Percentiles rank a stretch among this genome's conserved stretches.
Evolutionary conservation across 1,139 yeast species (phyloP).

Genomic region (Sugiyamaella grinbergsii): DNA sequence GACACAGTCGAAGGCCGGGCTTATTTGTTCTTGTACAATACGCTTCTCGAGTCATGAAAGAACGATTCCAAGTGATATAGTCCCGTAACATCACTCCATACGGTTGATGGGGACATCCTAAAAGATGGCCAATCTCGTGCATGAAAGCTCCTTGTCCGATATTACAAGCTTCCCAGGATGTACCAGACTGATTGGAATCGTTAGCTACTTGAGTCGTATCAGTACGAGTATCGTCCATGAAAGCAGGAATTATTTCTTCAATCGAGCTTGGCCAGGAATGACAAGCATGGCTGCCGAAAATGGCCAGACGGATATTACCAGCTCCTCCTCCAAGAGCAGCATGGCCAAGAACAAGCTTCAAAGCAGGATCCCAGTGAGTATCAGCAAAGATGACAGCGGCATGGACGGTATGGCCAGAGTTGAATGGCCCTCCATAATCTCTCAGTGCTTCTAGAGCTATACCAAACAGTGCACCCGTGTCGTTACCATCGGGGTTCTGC

Average conservation of each 20-base stretch:
- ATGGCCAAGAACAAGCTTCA: constrained; percentile 71
- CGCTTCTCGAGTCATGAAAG: constrained; percentile 73
- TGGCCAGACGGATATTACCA: constrained; percentile 70
- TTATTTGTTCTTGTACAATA: constrained; percentile 57
- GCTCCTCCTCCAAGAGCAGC: constrained; percentile 95
- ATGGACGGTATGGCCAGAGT: constrained; percentile 57
- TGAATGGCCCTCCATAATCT: constrained; percentile 57
- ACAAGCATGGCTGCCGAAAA: constrained; percentile 90
- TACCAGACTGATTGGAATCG: constrained; percentile 80
- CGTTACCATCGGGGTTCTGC: constrained; percentile 71
- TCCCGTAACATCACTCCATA: constrained; percentile 90
- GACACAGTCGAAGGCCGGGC: constrained; percentile 50
- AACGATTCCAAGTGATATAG: constrained; percentile 75
- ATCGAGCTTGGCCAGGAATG: constrained; percentile 86
- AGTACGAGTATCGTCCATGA: constrained; percentile 68
- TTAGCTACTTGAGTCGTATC: constrained; percentile 77
- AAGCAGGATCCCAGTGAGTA: constrained; percentile 71
- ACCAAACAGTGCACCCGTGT: constrained; percentile 73
- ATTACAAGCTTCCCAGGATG: constrained; percentile 87
- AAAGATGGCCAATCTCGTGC: constrained; percentile 91
- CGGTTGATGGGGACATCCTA: constrained; percentile 92
- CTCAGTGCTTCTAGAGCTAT: constrained; percentile 75
- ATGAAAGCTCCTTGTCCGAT: constrained; percentile 90
- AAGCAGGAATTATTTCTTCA: constrained; percentile 67
- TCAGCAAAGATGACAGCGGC: constrained; percentile 87